These are phyloP conservation scores for Irpex sp. DNA, from an alignment of 1,284 basidiomycete species.

Conservation along the genomic window DNA sequence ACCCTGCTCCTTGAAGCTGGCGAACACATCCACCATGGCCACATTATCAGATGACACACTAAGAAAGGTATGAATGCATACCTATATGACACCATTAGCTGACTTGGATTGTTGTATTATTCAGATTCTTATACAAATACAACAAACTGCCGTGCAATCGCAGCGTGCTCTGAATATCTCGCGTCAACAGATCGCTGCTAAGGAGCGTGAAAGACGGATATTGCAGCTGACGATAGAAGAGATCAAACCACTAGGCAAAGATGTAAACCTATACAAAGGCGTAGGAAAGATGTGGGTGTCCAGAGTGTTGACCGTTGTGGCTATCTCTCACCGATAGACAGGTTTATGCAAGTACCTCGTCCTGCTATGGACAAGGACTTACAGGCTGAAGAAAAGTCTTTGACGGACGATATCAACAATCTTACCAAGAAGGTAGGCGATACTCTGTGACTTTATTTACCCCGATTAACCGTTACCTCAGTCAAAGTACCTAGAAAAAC, in stretches of 20 bases:
- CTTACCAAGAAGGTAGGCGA: slow-evolving; percentile 71
- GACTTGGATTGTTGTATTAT: neutral
- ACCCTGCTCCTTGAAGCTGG: neutral
- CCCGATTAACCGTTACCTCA: slow-evolving; percentile 26
- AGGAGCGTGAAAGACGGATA: slow-evolving; percentile 84
- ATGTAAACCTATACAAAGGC: slow-evolving; percentile 83
- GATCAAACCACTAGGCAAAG: slow-evolving; percentile 57
- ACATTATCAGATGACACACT: slow-evolving; percentile 83
- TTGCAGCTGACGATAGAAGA: slow-evolving; percentile 85
- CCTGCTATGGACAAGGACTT: slow-evolving; percentile 74
- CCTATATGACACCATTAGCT: neutral
- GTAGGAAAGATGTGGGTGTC: slow-evolving; percentile 84
- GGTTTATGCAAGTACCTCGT: slow-evolving; percentile 88
- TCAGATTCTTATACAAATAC: slow-evolving; percentile 88
- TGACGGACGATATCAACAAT: slow-evolving; percentile 76
- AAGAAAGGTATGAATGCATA: slow-evolving; percentile 56
- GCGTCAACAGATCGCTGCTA: slow-evolving; percentile 68
- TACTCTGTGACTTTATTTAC: neutral
- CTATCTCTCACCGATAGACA: slow-evolving; percentile 26
- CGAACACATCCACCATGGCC: slow-evolving; percentile 47
- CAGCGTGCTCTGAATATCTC: slow-evolving; percentile 73
- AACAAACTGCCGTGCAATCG: slow-evolving; percentile 79
- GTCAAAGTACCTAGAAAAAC: slow-evolving; percentile 89
- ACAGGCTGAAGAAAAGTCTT: slow-evolving; percentile 71
- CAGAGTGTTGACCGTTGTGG: neutral